phyloP scores from a whole-genome alignment of 306 rosid species.

The Cucurbita pepo region DNA sequence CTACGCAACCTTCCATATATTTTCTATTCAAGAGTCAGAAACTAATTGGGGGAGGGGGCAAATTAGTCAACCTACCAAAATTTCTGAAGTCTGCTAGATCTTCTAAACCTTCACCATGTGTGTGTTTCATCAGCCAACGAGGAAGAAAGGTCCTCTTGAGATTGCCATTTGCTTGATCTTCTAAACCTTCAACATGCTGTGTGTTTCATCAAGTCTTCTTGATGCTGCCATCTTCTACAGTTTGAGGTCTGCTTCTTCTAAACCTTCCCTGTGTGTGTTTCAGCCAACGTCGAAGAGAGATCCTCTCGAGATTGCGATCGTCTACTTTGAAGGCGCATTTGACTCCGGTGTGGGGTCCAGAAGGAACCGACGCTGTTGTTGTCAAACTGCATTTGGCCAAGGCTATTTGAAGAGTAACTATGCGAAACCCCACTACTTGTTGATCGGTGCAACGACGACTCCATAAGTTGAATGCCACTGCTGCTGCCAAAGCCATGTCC shows the following conservation, averaged over 20 bases:
- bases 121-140: slow-evolving; percentile 43
- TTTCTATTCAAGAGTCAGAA: slow-evolving; percentile 8
- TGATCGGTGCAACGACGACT: slow-evolving; percentile 51
- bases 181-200: slow-evolving; percentile 49
- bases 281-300: slow-evolving; percentile 57
- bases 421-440: slow-evolving; percentile 52
- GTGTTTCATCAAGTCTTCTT: slow-evolving; percentile 69
- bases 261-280: slow-evolving; percentile 59
- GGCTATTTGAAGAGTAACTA: slow-evolving; percentile 68
- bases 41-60: slow-evolving; percentile 5
- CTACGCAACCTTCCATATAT: neutral
- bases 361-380: slow-evolving; percentile 39
- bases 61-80: slow-evolving; percentile 30
- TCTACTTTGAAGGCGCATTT: slow-evolving; percentile 91
- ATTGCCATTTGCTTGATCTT: slow-evolving; percentile 17
- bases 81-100: slow-evolving; percentile 12
- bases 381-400: slow-evolving; percentile 78
- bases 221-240: slow-evolving; percentile 51
- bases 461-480: slow-evolving; percentile 53
- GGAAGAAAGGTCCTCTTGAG: slow-evolving; percentile 79
- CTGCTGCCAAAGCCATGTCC: slow-evolving; percentile 29
- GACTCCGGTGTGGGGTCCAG: slow-evolving; percentile 71
- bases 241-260: slow-evolving; percentile 24
- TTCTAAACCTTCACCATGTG: slow-evolving; percentile 56
- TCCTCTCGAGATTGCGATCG: slow-evolving; percentile 97